A percentile compares a stretch with the other conserved stretches of the same genome.
These are phyloP conservation scores for Glycyrrhiza uralensis DNA, from an alignment of 306 rosid genomes.

Conservation along the genomic window DNA sequence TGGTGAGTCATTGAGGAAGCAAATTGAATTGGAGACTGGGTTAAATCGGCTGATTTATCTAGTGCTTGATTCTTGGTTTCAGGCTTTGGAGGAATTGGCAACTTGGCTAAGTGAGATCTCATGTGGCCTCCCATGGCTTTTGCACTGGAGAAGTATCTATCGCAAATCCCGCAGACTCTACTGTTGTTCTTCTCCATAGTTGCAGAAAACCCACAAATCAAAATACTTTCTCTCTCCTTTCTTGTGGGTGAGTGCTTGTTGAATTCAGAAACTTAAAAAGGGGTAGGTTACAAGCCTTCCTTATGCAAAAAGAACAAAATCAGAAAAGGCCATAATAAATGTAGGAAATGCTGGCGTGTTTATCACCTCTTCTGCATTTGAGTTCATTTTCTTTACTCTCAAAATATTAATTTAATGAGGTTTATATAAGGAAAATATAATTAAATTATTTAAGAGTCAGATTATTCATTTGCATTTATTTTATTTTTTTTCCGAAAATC, in stretches of 20 bases:
- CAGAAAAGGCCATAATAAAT: slow-evolving; percentile 27
- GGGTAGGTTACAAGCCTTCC: slow-evolving; percentile 40
- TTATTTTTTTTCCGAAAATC: not conserved
- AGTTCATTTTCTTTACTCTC: not conserved
- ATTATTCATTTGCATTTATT: slow-evolving; percentile 22
- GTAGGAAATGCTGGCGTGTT: slow-evolving; percentile 16
- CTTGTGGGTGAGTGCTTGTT: not conserved
- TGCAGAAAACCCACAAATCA: not conserved
- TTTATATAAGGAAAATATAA: slow-evolving; percentile 14
- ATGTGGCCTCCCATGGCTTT: slow-evolving; percentile 80
- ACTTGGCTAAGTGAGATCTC: slow-evolving; percentile 56
- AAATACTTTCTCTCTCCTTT: not conserved
- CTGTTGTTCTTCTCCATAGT: slow-evolving; percentile 41
- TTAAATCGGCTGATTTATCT: not conserved
- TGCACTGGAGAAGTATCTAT: slow-evolving; percentile 43
- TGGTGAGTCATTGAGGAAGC: not conserved
- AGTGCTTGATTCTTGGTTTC: not conserved
- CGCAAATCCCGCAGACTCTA: slow-evolving; percentile 46
- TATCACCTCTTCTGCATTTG: not conserved
- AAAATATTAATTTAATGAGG: not conserved
- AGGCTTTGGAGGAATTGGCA: slow-evolving; percentile 40
- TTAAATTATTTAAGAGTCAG: not conserved
- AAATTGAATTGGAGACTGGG: not conserved
- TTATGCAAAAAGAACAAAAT: slow-evolving; percentile 31
- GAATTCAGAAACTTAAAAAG: slow-evolving; percentile 1